A percentile compares a stretch with the other conserved stretches of the same genome.
Evolutionary conservation across 163 green algal species (phyloP).

Genomic region (Scenedesmus sp.): DNA sequence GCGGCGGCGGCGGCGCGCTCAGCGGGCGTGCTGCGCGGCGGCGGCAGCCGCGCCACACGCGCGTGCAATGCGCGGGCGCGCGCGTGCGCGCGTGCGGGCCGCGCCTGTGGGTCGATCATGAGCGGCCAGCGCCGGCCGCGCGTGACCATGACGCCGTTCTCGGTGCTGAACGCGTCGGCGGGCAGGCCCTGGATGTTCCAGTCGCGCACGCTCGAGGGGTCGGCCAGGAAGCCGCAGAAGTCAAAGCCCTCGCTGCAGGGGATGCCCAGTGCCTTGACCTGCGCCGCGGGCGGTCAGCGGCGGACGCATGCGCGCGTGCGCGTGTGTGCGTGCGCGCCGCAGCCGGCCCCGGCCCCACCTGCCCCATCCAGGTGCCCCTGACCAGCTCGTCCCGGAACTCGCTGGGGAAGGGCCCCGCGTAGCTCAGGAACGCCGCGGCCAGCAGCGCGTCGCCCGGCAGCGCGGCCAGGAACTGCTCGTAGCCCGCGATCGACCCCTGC

Average conservation of each 20-base stretch:
- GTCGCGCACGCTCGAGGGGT: constrained; percentile 83
- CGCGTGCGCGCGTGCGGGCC: too few relatives aligned
- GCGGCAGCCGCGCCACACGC: too few relatives aligned
- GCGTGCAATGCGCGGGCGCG: not conserved
- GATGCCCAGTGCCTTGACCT: constrained; percentile 79
- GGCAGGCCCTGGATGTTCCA: constrained; percentile 93
- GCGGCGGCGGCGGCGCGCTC: too few relatives aligned
- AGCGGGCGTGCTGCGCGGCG: too few relatives aligned
- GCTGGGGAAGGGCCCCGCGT: constrained; percentile 88
- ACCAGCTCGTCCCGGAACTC: constrained; percentile 84
- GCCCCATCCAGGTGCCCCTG: constrained; percentile 77
- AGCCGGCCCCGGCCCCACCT: constrained; percentile 51
- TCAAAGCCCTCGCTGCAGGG: constrained; percentile 78
- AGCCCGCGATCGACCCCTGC: constrained; percentile 74
- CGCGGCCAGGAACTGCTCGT: constrained; percentile 63
- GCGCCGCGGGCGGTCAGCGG: not conserved
- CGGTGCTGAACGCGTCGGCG: constrained; percentile 83
- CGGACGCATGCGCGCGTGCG: not conserved
- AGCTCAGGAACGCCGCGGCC: constrained; percentile 86
- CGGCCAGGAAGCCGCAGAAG: constrained; percentile 85
- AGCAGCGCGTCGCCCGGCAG: constrained; percentile 86
- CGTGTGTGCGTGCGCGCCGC: not conserved
- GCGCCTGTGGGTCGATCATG: constrained; percentile 87
- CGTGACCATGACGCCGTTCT: constrained; percentile 91
- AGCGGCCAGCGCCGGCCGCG: constrained; percentile 83